Conservation (phyloP, 2,329 filamentous ascomycete species). For the Alternaria consortialis region DNA sequence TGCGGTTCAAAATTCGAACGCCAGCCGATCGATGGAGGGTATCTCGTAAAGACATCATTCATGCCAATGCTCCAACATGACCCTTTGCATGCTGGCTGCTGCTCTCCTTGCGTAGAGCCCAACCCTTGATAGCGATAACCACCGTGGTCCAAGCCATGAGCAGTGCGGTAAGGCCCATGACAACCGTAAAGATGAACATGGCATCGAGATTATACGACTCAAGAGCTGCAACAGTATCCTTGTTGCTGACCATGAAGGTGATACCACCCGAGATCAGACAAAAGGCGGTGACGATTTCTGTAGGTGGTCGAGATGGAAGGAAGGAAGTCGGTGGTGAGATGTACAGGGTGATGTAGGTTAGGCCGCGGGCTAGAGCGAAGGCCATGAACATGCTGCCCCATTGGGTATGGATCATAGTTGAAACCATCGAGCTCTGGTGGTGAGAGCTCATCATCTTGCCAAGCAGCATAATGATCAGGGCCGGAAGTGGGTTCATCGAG, state of each 20-base stretch:
- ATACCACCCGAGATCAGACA: constrained; percentile 87
- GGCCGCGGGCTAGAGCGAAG: constrained; percentile 77
- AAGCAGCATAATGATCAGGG: constrained; percentile 83
- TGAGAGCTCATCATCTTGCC: constrained; percentile 97
- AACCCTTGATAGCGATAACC: constrained; percentile 84
- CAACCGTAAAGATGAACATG: constrained; percentile 93
- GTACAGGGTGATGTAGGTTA: constrained; percentile 83
- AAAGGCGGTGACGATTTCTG: constrained; percentile 87
- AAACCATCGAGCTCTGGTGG: constrained; percentile 82
- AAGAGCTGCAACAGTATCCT: constrained; percentile 79
- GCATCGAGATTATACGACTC: constrained; percentile 80
- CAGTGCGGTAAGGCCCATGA: constrained; percentile 81
- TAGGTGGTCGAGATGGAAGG: constrained; percentile 84
- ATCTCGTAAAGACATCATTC: neutral
- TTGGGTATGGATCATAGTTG: constrained; percentile 91
- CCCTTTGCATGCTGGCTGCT: constrained; percentile 34
- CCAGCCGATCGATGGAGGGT: neutral
- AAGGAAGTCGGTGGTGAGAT: constrained; percentile 82
- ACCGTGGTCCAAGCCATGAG: constrained; percentile 86
- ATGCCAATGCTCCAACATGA: constrained; percentile 41
- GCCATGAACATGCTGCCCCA: constrained; percentile 88
- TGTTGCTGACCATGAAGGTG: constrained; percentile 89
- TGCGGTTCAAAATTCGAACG: neutral
- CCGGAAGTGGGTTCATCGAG: constrained; percentile 88
- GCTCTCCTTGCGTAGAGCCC: constrained; percentile 65